Evolutionary conservation across 805 yeast species (phyloP), one percentile per base, ranked within the genome.

Genomic region (Ogataea ramenticola): DNA sequence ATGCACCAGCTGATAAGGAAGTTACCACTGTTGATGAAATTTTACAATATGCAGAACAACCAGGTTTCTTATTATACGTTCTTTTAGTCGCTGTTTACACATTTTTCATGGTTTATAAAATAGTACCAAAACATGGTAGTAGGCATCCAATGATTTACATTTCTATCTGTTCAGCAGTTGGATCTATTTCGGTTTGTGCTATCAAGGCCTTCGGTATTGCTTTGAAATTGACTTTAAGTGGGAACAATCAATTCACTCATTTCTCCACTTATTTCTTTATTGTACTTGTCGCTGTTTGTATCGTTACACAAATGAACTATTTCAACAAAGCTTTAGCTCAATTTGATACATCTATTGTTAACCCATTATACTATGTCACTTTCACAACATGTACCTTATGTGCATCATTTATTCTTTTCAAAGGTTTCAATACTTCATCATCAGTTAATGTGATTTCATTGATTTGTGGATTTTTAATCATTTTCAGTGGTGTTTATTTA

Each of bases 151-250:
- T 88, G 83, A 81, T 88, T 50, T 88, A 88, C 68, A 80, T 88
- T 51, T 84, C 95, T 8, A 87, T 88, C 56, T 88, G 96, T 64
- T 85, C 95, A 2, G 71, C 87, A 2, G 96, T 87, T 44, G 96
- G 96, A 2, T 86, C 95, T 2, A 83, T 88, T 41, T 82, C 93
- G 5, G 95, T 88, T 43, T 89, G 90, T 85, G 72, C 95, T 24
- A 89, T 88, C 65, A 88, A 88, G 67, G 96, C 95, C 0, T 88
- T 88, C 66, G 96, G 96, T 31, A 84, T 88, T 54, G 96, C 96
- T 1, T 70, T 88, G 57, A 88, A 88, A 65, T 74, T 88, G 58
- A 86, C 96, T 1, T 69, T 88, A 19, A 69, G 78, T 34, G 96
- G 96, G 8, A 85, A 80, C 65, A 88, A 89, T 65, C 96, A 88